A percentile compares a stretch with the other conserved stretches of the same genome.
phyloP scores from a whole-genome alignment of 352 stramenopile genomes.

The Phytophthora multivora region DNA sequence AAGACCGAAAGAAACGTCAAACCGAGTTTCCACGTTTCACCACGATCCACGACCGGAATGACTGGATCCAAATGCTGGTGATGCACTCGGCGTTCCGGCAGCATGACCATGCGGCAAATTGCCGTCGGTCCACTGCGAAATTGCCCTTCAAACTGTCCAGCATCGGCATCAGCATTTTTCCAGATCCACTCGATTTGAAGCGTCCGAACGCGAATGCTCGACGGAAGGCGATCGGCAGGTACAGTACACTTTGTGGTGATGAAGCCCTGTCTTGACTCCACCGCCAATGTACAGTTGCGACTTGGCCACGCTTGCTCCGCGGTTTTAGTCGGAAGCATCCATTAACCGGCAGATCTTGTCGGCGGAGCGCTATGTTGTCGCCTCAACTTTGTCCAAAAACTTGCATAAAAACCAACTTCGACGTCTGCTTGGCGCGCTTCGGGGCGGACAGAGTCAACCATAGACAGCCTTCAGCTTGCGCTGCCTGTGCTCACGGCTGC shows the following conservation, averaged over 20 bases:
- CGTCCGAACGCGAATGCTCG: conserved; percentile 19
- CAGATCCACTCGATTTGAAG: conserved; percentile 27
- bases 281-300: conserved; percentile 18
- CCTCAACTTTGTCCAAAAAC: conserved; percentile 15
- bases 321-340: conserved; percentile 16
- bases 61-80: conserved; percentile 11
- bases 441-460: not conserved
- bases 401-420: conserved; percentile 21
- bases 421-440: conserved; percentile 20
- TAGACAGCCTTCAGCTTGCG: conserved; percentile 16
- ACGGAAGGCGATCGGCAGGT: conserved; percentile 11
- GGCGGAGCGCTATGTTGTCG: conserved; percentile 8
- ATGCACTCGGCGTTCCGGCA: conserved; percentile 1
- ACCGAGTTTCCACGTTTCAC: conserved; percentile 6
- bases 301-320: conserved; percentile 20
- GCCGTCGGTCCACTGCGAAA: conserved; percentile 1
- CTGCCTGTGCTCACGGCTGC: conserved; percentile 2
- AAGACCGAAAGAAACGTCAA: conserved; percentile 3
- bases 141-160: conserved; percentile 1
- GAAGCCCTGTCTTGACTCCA: conserved; percentile 2
- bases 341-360: conserved; percentile 21
- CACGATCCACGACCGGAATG: conserved; percentile 8
- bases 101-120: conserved; percentile 15
- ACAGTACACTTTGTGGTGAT: conserved; percentile 1
- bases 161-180: conserved; percentile 9